Percentiles rank a stretch among this genome's conserved stretches.
Evolutionary conservation across 2,329 filamentous ascomycete genomes (phyloP).

Genomic region (Microcera coccophila): DNA sequence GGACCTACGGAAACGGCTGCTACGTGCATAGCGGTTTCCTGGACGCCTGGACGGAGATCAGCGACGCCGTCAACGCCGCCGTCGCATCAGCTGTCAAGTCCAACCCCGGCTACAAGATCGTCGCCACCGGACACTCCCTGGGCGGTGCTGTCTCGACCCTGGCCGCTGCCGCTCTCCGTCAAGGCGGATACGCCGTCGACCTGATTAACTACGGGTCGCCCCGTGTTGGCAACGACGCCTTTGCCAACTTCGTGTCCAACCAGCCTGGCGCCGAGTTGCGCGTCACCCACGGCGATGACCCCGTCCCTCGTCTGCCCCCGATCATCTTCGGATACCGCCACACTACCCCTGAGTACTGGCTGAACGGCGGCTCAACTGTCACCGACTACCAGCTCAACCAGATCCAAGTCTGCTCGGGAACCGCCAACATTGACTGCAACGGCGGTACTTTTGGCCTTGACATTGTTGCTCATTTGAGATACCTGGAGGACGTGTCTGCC

Average conservation of each 20-base stretch:
- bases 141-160: slow-evolving; percentile 62
- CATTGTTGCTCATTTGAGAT: slow-evolving; percentile 44
- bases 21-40: slow-evolving; percentile 56
- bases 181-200: slow-evolving; percentile 43
- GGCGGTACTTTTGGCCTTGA: slow-evolving; percentile 45
- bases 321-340: slow-evolving; percentile 59
- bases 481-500: slow-evolving; percentile 43
- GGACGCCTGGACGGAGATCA: slow-evolving; percentile 54
- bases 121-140: slow-evolving; percentile 65
- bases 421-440: slow-evolving; percentile 47
- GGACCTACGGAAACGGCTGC: slow-evolving; percentile 40
- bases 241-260: slow-evolving; percentile 51
- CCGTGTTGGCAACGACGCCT: slow-evolving; percentile 56
- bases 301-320: slow-evolving; percentile 64
- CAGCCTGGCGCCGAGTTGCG: slow-evolving; percentile 56
- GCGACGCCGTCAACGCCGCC: slow-evolving; percentile 37
- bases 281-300: slow-evolving; percentile 64
- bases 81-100: slow-evolving; percentile 41
- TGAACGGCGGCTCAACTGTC: slow-evolving; percentile 36
- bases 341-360: slow-evolving; percentile 67
- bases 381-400: slow-evolving; percentile 37
- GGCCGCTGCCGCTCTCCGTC: slow-evolving; percentile 54
- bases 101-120: slow-evolving; percentile 50
- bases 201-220: slow-evolving; percentile 66
- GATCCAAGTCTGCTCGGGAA: slow-evolving; percentile 47